Percentiles rank a stretch among this genome's conserved stretches.
phyloP scores from a whole-genome alignment of 495 filamentous ascomycete species.

The Hyaloscypha bicolor region DNA sequence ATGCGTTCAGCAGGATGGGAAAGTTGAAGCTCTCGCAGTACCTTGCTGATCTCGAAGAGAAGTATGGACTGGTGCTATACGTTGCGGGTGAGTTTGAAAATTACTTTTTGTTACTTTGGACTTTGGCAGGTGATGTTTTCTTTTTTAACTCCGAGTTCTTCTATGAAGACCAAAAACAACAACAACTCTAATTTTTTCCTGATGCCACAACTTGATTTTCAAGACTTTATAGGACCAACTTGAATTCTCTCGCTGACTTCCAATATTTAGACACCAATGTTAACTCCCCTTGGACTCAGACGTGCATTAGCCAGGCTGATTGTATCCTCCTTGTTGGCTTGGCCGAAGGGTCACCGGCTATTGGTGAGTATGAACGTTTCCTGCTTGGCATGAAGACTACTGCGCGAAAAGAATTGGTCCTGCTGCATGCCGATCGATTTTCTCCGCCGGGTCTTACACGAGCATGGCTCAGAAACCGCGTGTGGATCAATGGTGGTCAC shows the following conservation, averaged over 20 bases:
- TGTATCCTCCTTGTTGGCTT: conserved; percentile 91
- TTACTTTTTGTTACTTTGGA: conserved; percentile 4
- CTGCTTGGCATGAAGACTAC: conserved; percentile 97
- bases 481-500: conserved; percentile 99
- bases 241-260: conserved; percentile 30
- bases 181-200: conserved; percentile 56
- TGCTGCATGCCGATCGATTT: conserved; percentile 92
- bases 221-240: background rate
- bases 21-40: conserved; percentile 96
- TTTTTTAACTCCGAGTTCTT: conserved; percentile 36
- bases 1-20: conserved; percentile 96
- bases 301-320: conserved; percentile 94
- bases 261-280: conserved; percentile 74
- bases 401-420: conserved; percentile 87
- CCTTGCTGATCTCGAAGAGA: conserved; percentile 94
- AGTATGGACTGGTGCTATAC: conserved; percentile 93
- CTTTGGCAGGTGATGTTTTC: conserved; percentile 22
- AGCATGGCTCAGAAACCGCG: conserved; percentile 86
- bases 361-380: conserved; percentile 96
- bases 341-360: conserved; percentile 84
- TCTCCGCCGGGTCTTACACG: conserved; percentile 81
- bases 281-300: conserved; percentile 97
- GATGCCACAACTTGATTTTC: conserved; percentile 22
- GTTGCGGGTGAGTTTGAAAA: conserved; percentile 68
- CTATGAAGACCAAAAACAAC: conserved; percentile 49